phyloP scores from a whole-genome alignment of 352 stramenopile species.

The Lagenidium sp. region DNA sequence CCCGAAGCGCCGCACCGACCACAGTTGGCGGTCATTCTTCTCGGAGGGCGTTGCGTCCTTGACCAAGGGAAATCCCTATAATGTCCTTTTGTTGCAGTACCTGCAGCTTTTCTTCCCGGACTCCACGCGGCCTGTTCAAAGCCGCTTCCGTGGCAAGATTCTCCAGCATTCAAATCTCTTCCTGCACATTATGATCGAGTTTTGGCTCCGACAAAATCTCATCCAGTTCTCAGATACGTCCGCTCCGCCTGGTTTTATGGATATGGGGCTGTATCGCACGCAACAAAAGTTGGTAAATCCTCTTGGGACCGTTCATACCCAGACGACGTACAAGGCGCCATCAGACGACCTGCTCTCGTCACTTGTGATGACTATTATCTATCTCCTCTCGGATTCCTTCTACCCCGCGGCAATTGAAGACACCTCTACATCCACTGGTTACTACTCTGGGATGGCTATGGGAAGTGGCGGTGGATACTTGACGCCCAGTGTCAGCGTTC shows the following conservation, averaged over 20 bases:
- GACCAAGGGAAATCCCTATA: conserved; percentile 73
- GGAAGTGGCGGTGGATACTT: conserved; percentile 50
- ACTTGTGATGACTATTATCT: conserved; percentile 72
- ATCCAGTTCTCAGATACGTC: conserved; percentile 66
- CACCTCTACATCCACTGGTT: conserved; percentile 4
- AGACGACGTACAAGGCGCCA: conserved; percentile 76
- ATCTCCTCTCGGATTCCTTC: conserved; percentile 75
- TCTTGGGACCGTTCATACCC: conserved; percentile 68
- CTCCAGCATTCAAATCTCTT: conserved; percentile 76
- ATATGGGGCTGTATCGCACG: conserved; percentile 9
- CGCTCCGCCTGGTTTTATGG: conserved; percentile 2
- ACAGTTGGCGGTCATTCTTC: conserved; percentile 68
- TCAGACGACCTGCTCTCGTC: conserved; percentile 79
- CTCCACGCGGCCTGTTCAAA: conserved; percentile 43
- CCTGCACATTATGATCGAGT: conserved; percentile 80
- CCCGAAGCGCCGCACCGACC: conserved; percentile 34
- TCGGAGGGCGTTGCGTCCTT: conserved; percentile 54
- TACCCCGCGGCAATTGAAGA: conserved; percentile 43
- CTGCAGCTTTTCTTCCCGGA: conserved; percentile 71
- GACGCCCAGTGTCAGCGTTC: conserved; percentile 60
- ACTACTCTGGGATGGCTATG: conserved; percentile 16
- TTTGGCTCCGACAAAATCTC: conserved; percentile 85
- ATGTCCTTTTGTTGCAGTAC: conserved; percentile 78
- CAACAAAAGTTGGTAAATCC: conserved; percentile 39
- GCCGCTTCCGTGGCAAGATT: conserved; percentile 70